These are phyloP conservation scores for Apiospora arundinis DNA, from an alignment of 2,329 filamentous ascomycete species.

Conservation along the genomic window DNA sequence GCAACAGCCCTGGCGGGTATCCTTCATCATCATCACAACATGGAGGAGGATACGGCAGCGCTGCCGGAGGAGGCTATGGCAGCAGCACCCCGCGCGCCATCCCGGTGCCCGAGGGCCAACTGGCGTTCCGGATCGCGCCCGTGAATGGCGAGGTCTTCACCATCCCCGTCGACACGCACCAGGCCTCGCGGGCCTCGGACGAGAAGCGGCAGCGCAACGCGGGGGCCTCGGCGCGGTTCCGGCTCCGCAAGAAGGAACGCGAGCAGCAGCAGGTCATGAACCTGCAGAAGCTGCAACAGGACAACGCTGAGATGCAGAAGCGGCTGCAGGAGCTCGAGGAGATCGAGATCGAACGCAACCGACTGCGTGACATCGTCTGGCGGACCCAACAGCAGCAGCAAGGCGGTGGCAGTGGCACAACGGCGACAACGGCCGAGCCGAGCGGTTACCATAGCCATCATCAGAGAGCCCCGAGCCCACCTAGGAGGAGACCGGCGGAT, in stretches of 20 bases:
- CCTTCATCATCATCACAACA: not conserved
- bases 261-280: constrained; percentile 74
- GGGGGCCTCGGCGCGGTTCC: constrained; percentile 82
- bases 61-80: not conserved
- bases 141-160: constrained; percentile 52
- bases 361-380: constrained; percentile 70
- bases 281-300: constrained; percentile 72
- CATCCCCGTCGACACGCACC: constrained; percentile 79
- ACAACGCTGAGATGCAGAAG: constrained; percentile 68
- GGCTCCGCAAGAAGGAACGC: constrained; percentile 81
- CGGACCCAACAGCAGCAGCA: constrained; percentile 53
- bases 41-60: constrained; percentile 14
- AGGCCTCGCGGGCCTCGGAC: constrained; percentile 81
- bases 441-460: constrained; percentile 29
- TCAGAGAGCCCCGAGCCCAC: constrained; percentile 39
- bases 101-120: constrained; percentile 37
- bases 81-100: constrained; percentile 22
- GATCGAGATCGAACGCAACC: constrained; percentile 76
- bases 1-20: constrained; percentile 30
- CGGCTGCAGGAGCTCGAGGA: constrained; percentile 60
- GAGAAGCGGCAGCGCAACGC: constrained; percentile 88
- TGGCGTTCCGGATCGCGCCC: constrained; percentile 36
- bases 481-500: constrained; percentile 42
- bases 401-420: constrained; percentile 49
- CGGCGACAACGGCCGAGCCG: constrained; percentile 38